Base-by-base conservation (phyloP, 345 rosid genomes). In the Barbarea vulgaris region DNA sequence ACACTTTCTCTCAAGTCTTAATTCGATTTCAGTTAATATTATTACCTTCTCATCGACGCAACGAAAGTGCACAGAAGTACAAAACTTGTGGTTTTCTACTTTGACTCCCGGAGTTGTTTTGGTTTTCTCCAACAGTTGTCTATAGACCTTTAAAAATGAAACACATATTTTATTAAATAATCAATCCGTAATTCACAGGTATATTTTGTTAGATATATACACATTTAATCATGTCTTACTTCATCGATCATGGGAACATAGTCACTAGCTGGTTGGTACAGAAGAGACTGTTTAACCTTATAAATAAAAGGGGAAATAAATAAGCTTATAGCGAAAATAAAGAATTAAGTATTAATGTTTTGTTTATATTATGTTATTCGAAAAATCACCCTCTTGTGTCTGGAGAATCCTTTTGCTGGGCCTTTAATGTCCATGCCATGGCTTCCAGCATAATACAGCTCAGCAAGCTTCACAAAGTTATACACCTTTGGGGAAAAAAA, bases 361-460 rank as follows among this genome's bases (percentile, higher is more conserved):
- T 81, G 61, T 73, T 75, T 77, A 60, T 84, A 69, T 36, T 59
- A 51, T 64, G 54, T 21, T 34, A 51, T 19, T 19, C 39, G 17
- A n/a, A 59, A 55, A 63, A 39, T 65, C 24, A 87, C 97, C 82
- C 83, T 84, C 76, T 77, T 86, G 84, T 78, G 58, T 66, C 73
- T 82, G 46, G 84, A 74, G 74, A 82, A 74, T 18, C 85, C 82
- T 78, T 85, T 86, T 10, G 85, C 78, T 53, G 99, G 99, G 12
- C 97, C 98, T 82, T 81, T 89, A 46, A 95, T 95, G 97, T 95
- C 99, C 99, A 95, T 95, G 44, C 99, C 99, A 80, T 95, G 99
- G 81, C 99, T 95, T n/a, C 99, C 99, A 4, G 99, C 98, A 57
- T 95, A 95, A 83, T 95, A 95, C 68, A 92, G 83, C 80, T 85